These are phyloP conservation scores for Leishmania aethiopica DNA, from an alignment of 208 protist species.

Conservation along the genomic window DNA sequence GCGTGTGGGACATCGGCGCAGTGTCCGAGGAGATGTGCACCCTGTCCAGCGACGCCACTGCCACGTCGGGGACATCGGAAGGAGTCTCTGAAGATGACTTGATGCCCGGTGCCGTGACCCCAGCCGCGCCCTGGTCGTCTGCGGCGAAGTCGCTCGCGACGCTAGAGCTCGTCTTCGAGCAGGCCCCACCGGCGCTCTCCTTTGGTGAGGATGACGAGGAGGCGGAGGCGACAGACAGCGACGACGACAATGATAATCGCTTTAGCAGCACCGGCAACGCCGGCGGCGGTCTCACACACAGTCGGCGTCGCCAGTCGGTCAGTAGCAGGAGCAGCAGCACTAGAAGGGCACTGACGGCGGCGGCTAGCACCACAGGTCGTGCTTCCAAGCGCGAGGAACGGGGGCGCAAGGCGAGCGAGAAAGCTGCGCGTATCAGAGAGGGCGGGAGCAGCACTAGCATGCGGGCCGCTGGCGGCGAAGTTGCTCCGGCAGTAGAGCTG, in stretches of 20 bases:
- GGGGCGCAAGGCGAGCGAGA: conserved; percentile 25
- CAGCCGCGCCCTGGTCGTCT: not conserved
- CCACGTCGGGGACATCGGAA: not conserved
- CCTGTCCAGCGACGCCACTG: conserved; percentile 1
- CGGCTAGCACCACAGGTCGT: conserved; percentile 5
- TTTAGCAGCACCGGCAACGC: conserved; percentile 10
- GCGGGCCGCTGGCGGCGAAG: conserved; percentile 12
- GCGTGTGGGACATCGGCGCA: conserved; percentile 55
- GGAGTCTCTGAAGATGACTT: conserved; percentile 8
- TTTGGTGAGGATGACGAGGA: conserved; percentile 29
- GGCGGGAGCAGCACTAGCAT: not conserved
- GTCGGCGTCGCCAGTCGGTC: conserved; percentile 7
- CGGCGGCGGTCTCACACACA: conserved; percentile 3
- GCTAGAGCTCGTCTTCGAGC: conserved; percentile 37
- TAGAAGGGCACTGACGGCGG: not conserved
- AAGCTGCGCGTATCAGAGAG: conserved; percentile 18
- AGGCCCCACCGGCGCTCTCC: conserved; percentile 16
- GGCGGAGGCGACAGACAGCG: conserved; percentile 12
- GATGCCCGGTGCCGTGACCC: conserved; percentile 21
- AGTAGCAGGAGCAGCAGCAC: conserved; percentile 2
- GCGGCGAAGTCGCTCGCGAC: conserved; percentile 12
- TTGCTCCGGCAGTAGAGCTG: conserved; percentile 52
- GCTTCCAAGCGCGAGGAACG: conserved; percentile 40
- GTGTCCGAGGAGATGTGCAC: conserved; percentile 40
- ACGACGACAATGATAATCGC: conserved; percentile 26